phyloP scores from a whole-genome alignment of 495 filamentous ascomycete genomes.

The Pseudoneurospora amorphoporcata region DNA sequence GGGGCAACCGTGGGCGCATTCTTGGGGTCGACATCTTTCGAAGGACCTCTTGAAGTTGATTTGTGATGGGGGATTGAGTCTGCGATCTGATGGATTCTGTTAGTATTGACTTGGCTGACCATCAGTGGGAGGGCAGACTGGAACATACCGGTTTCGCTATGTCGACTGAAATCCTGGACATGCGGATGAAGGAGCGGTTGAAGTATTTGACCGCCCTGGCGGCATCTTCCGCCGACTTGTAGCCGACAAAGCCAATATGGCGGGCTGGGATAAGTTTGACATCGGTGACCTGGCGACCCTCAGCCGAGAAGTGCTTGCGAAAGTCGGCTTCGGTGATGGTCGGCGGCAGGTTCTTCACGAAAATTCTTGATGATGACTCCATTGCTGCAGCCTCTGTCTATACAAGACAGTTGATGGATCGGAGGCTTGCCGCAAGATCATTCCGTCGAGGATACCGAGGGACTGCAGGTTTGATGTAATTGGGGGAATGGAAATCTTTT shows the following conservation, averaged over 20 bases:
- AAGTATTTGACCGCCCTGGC: slow-evolving; percentile 80
- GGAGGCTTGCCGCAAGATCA: slow-evolving; percentile 14
- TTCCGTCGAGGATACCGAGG: slow-evolving; percentile 6
- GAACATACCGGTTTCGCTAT: slow-evolving; percentile 69
- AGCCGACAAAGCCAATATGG: slow-evolving; percentile 93
- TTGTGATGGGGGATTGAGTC: slow-evolving; percentile 7
- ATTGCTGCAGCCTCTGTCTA: slow-evolving; percentile 23
- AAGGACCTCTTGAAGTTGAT: slow-evolving; percentile 5
- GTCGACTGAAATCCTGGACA: slow-evolving; percentile 92
- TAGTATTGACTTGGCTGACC: background rate
- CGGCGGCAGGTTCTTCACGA: slow-evolving; percentile 77
- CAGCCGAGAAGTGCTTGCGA: slow-evolving; percentile 70
- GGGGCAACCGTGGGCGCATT: slow-evolving; percentile 1
- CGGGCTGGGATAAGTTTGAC: slow-evolving; percentile 78
- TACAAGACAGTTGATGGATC: slow-evolving; percentile 9
- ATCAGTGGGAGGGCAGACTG: background rate
- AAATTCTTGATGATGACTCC: slow-evolving; percentile 80
- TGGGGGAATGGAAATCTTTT: background rate
- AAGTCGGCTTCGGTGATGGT: slow-evolving; percentile 67
- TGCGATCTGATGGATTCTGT: slow-evolving; percentile 12
- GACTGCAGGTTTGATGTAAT: background rate
- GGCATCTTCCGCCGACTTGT: slow-evolving; percentile 73
- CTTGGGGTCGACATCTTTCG: slow-evolving; percentile 1
- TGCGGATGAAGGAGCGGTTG: slow-evolving; percentile 87
- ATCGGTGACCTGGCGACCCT: slow-evolving; percentile 70